Base-by-base conservation (phyloP, 2,329 filamentous ascomycete genomes). In the Pezicula radicicola region DNA sequence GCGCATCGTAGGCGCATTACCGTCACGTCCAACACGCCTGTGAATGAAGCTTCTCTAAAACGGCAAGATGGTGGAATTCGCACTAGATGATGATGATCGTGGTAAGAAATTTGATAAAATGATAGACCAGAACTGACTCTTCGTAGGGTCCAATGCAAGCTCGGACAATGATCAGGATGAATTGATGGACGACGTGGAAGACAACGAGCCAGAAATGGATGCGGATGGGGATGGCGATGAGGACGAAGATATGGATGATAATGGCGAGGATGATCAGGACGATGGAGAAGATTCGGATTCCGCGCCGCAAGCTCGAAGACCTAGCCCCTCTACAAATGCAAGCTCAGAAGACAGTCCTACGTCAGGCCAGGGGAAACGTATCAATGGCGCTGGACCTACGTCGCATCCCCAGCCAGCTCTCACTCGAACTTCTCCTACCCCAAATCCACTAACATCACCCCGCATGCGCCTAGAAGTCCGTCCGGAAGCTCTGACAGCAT, bases 401-500 rank as follows among this genome's bases (percentile, higher is more conserved):
- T 65, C 66, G 46, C 60, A 68, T 56, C 60, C 62, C 28, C 58
- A 58, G 41, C 60, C 63, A 5, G 54, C 53, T 4, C 43, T 63
- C 8, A 60, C 52, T 19, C 58, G 64, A 48, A 63, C 63, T 27
- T 66, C 64, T 47, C 60, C 64, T 42, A 67, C 63, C 40, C 66
- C 59, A 27, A 60, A 45, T 55, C 40, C 63, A 66, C 47, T 71
- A 70, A 39, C 73, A 70, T 54, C 77, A 72, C 59, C 68, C 63
- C 41, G 67, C 60, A 55, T 75, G 68, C 83, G 81, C 45, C 87
- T 86, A 1, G 77, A 74, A 46, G 78, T 91, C n/a, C 83, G 89
- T 1, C 78, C 85, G 10, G 91, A 96, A 65, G 88, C 85, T n/a
- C 74, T 96, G 46, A 86, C 80, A 1, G 93, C 94, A 13, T 75